Evolutionary conservation across 1,284 basidiomycete species (phyloP).

Genomic region (Pyrrhoderma lamaoense): DNA sequence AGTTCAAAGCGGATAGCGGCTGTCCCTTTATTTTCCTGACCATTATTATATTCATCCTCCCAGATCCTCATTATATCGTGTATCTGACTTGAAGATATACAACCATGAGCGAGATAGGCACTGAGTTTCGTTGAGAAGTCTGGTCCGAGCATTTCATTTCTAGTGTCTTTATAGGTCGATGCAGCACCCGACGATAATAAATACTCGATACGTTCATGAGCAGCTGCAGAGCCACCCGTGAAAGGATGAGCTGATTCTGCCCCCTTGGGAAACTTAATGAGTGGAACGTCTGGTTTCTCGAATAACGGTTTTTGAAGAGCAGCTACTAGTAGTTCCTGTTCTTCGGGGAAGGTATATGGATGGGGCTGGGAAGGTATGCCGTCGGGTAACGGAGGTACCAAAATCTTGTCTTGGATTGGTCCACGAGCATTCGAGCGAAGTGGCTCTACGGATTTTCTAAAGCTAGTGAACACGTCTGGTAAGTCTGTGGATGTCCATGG

Average conservation of each 20-base stretch:
- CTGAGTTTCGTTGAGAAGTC: constrained; percentile 47
- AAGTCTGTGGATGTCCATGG: constrained; percentile 29
- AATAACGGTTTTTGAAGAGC: constrained; percentile 15
- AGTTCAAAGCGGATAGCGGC: constrained; percentile 38
- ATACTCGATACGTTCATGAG: constrained; percentile 31
- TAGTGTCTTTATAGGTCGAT: constrained; percentile 42
- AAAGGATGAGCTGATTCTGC: constrained; percentile 34
- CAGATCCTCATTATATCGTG: constrained; percentile 25
- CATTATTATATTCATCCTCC: constrained; percentile 22
- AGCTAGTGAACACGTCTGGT: constrained; percentile 39
- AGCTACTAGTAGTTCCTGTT: constrained; percentile 8
- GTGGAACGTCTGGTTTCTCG: constrained; percentile 7
- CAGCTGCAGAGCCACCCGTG: constrained; percentile 33
- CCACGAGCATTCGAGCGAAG: constrained; percentile 26
- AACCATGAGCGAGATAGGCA: constrained; percentile 40
- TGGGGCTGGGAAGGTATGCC: constrained; percentile 10
- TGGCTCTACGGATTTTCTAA: constrained; percentile 35
- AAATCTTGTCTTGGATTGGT: constrained; percentile 7
- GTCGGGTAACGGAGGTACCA: constrained; percentile 9
- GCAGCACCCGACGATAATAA: constrained; percentile 26
- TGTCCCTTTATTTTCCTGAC: constrained; percentile 21
- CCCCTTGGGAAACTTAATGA: constrained; percentile 10
- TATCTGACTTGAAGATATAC: constrained; percentile 38
- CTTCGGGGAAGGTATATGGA: constrained; percentile 16
- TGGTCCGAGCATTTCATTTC: constrained; percentile 44